phyloP scores from a whole-genome alignment of 2,329 filamentous ascomycete species.

The Ophiostoma ips region DNA sequence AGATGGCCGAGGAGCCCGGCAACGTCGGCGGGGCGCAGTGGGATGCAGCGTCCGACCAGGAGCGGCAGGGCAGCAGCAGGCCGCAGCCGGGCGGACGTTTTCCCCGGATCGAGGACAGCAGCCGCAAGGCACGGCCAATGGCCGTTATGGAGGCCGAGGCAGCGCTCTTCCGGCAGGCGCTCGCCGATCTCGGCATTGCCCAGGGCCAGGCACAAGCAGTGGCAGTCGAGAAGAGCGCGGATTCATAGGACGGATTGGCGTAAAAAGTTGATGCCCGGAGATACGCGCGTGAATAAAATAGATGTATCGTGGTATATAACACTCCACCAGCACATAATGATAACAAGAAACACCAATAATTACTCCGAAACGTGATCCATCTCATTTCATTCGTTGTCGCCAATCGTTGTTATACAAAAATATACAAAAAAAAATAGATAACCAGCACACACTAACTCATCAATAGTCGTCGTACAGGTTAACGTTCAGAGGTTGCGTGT shows the following conservation, averaged over 20 bases:
- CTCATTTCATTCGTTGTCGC: too few relatives aligned
- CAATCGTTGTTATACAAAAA: not conserved
- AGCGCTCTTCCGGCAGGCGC: constrained; percentile 41
- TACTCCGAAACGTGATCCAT: too few relatives aligned
- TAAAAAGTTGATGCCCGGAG: not conserved
- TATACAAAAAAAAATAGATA: not conserved
- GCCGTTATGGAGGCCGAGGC: constrained; percentile 76
- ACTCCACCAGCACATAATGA: too few relatives aligned
- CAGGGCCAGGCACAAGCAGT: not conserved
- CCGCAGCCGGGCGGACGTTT: constrained; percentile 44
- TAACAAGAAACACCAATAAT: too few relatives aligned
- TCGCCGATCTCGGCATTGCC: not conserved
- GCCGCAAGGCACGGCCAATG: constrained; percentile 49
- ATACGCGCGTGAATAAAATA: too few relatives aligned
- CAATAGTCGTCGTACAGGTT: not conserved
- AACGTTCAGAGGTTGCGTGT: not conserved
- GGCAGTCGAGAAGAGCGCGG: not conserved
- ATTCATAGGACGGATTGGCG: constrained; percentile 17
- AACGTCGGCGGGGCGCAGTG: constrained; percentile 62
- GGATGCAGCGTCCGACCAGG: constrained; percentile 26
- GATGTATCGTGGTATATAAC: too few relatives aligned
- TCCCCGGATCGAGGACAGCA: constrained; percentile 56
- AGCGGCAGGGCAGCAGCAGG: constrained; percentile 14
- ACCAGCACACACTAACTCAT: not conserved
- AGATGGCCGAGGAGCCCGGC: constrained; percentile 72